Percentiles rank a stretch among this genome's conserved stretches.
phyloP scores from a whole-genome alignment of 805 yeast genomes.

The Spathaspora passalidarum region DNA sequence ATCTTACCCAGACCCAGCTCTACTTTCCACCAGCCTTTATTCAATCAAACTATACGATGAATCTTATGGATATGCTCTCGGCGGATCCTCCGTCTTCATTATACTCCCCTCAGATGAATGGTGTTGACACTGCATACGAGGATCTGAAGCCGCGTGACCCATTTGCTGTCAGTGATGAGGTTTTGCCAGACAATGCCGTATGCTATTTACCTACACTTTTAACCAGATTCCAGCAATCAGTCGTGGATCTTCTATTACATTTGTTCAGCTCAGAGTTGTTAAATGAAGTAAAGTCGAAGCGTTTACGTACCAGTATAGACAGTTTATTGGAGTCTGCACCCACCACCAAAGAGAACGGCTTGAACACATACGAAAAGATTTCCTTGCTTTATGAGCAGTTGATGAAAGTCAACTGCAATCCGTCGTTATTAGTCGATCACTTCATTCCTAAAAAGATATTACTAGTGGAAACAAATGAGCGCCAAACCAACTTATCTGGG shows the following conservation, averaged over 20 bases:
- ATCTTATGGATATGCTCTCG: constrained; percentile 38
- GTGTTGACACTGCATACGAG: background rate
- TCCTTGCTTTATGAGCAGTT: constrained; percentile 45
- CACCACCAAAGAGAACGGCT: constrained; percentile 6
- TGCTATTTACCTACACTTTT: constrained; percentile 34
- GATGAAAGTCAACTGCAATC: constrained; percentile 56
- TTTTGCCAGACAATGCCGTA: constrained; percentile 19
- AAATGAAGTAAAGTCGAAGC: constrained; percentile 18
- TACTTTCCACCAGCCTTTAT: too few species aligned
- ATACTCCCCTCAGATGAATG: constrained; percentile 6
- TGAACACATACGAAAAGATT: constrained; percentile 28
- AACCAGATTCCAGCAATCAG: constrained; percentile 31
- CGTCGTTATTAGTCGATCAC: constrained; percentile 71
- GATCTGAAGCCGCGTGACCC: background rate
- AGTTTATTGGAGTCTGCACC: constrained; percentile 26
- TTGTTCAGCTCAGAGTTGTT: constrained; percentile 26
- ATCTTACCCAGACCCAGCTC: too few species aligned
- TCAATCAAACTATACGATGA: constrained; percentile 20
- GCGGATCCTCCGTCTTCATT: constrained; percentile 25
- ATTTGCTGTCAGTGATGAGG: background rate
- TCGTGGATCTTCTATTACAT: constrained; percentile 30
- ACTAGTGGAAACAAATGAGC: constrained; percentile 60
- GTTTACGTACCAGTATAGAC: constrained; percentile 33
- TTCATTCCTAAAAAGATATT: constrained; percentile 69
- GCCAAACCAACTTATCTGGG: constrained; percentile 52